Evolutionary conservation across 116 monocot genomes (phyloP), one percentile per base, ranked within the genome.

Genomic region (Zostera marina): DNA sequence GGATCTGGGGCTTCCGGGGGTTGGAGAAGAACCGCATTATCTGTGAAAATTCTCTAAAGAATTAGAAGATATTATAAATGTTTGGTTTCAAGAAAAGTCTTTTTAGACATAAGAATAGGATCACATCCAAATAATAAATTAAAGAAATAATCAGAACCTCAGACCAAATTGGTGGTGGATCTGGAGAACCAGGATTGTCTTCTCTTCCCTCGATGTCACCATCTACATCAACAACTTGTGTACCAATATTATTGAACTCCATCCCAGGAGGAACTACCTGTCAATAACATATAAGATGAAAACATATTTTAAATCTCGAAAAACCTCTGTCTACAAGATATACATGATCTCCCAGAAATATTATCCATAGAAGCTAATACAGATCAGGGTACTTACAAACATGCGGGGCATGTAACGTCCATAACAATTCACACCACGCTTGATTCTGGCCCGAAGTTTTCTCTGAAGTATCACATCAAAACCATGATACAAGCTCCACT

Each of bases 1-100:
- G 90, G 55, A 98, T 90, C 98, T 86, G 90, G 46, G 98, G 98
- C 56, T 98, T 98, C n/a, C 86, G 82, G 21, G 98, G 98, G 47
- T 98, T 98, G 44, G 86, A 76, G 68, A 98, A 86, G 74, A 98
- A 98, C 13, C 90, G 69, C 90, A 98, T 90, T 70, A 98, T 79
- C 98, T 98, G 77, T 7, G 26, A 47, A 61, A 54, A 24, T 24
- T 10, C 41, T 21, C 21, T 11, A 38, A 15, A 11, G 20, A 22
- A 63, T 47, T 23, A 15, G 24, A 49, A 32, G 15, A 61, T 47
- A 49, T 42, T 15, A 58, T 67, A 13, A 10, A 32, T 11, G 5
- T 12, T 24, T 23, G 20, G 39, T 24, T 54, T 22, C 54, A 3
- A 32, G 32, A 32, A 32, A 32, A 32, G 5, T 32, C 14, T 13